Percentiles rank a stretch among this genome's conserved stretches.
These are phyloP conservation scores for Colletotrichum lentis DNA, from an alignment of 2,329 filamentous ascomycete genomes.

Conservation along the genomic window DNA sequence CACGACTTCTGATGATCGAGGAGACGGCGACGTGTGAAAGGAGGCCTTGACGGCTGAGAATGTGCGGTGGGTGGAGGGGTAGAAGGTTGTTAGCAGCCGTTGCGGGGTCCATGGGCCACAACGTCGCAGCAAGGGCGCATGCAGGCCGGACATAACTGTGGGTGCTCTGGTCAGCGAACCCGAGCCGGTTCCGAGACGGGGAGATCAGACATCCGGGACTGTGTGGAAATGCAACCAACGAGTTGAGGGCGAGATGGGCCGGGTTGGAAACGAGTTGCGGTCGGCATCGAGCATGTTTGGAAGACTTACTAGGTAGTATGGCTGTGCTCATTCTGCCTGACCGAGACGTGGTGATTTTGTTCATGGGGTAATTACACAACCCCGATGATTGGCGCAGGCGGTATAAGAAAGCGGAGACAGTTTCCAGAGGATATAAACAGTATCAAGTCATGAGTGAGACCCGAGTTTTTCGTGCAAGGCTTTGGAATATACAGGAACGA, in stretches of 20 bases:
- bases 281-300: not conserved
- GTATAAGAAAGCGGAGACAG: not conserved
- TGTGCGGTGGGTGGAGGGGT: constrained; percentile 3
- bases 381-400: too few relatives aligned
- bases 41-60: not conserved
- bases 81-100: not conserved
- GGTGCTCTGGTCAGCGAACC: constrained; percentile 18
- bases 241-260: too few relatives aligned
- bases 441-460: not conserved
- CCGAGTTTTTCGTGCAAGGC: not conserved
- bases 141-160: constrained; percentile 13
- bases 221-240: not conserved
- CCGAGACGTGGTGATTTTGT: not conserved
- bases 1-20: constrained; percentile 8
- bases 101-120: constrained; percentile 27
- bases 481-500: not conserved
- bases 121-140: constrained; percentile 17
- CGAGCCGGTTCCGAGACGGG: constrained; percentile 19
- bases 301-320: constrained; percentile 7
- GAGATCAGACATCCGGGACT: not conserved
- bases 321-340: not conserved
- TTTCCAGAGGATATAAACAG: not conserved
- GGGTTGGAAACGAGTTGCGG: not conserved
- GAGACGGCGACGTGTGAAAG: not conserved
- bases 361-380: not conserved